These are phyloP conservation scores for Ganoderma meredithae DNA, from an alignment of 1,284 basidiomycete species.

Conservation along the genomic window DNA sequence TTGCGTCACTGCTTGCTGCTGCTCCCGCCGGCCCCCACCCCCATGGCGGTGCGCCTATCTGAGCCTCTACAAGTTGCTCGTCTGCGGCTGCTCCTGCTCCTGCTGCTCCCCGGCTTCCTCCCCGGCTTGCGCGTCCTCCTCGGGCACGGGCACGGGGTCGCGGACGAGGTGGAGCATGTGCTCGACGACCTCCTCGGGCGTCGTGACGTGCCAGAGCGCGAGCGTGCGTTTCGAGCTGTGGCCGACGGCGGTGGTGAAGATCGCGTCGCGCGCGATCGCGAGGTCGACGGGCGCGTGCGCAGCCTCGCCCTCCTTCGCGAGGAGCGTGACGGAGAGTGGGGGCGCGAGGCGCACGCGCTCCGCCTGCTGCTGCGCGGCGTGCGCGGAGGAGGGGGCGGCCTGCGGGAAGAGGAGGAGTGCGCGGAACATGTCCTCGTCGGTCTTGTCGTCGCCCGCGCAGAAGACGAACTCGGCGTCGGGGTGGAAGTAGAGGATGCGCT, in stretches of 20 bases:
- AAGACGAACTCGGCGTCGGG: constrained; percentile 95
- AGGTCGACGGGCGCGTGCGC: constrained; percentile 65
- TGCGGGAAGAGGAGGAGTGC: constrained; percentile 73
- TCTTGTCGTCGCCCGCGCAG: constrained; percentile 99
- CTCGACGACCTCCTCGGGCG: constrained; percentile 76
- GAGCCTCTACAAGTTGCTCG: constrained; percentile 32
- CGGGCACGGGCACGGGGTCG: constrained; percentile 20
- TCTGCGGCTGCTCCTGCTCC: constrained; percentile 10
- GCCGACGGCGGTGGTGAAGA: constrained; percentile 91
- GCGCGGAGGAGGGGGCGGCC: constrained; percentile 50
- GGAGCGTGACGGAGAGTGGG: constrained; percentile 76
- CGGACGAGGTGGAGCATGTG: constrained; percentile 66
- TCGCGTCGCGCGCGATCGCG: constrained; percentile 67
- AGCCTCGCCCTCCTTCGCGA: constrained; percentile 41
- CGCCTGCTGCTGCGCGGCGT: constrained; percentile 23
- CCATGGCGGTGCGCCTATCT: no score
- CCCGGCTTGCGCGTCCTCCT: constrained; percentile 13
- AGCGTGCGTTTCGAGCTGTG: constrained; percentile 87
- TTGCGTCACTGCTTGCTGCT: neutral
- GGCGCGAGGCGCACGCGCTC: constrained; percentile 58
- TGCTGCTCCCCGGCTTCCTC: constrained; percentile 22
- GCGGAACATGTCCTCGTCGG: constrained; percentile 98
- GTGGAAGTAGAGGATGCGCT: constrained; percentile 90
- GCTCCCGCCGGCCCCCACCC: neutral
- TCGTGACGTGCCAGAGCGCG: constrained; percentile 89